Percentiles rank a stretch among this genome's conserved stretches.
Evolutionary conservation across 2,329 filamentous ascomycete species (phyloP).

Genomic region (Hymenoscyphus scutula): DNA sequence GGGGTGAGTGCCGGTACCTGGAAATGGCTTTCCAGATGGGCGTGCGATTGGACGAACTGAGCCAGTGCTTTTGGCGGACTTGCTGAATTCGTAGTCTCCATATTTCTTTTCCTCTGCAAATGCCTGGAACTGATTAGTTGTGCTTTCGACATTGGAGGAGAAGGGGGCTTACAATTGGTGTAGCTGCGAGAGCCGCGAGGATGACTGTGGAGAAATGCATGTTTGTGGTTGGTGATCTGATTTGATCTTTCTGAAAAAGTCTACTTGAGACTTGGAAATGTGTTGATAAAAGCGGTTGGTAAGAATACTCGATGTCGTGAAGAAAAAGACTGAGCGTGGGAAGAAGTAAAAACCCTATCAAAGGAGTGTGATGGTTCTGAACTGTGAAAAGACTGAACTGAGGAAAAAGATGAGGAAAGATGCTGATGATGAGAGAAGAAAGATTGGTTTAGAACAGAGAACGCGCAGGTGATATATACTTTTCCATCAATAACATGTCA

Average conservation of each 20-base stretch:
- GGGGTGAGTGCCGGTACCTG: not conserved
- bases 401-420: constrained; percentile 6
- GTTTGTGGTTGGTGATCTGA: not conserved
- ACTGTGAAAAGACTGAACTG: not conserved
- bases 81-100: not conserved
- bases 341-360: constrained; percentile 7
- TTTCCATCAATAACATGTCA: not conserved
- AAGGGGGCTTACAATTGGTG: not conserved
- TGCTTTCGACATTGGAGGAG: not conserved
- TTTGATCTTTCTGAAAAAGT: too few species aligned
- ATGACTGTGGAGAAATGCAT: constrained; percentile 9
- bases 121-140: not conserved
- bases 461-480: not conserved
- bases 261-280: not conserved
- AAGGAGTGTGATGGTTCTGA: constrained; percentile 7
- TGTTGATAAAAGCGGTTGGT: not conserved
- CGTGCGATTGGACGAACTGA: not conserved
- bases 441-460: not conserved
- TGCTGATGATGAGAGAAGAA: constrained; percentile 2
- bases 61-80: not conserved
- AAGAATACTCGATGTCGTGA: not conserved
- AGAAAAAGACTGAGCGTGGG: not conserved
- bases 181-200: constrained; percentile 3
- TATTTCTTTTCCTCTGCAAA: not conserved
- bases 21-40: not conserved